A percentile compares a stretch with the other conserved stretches of the same genome.
phyloP scores from a whole-genome alignment of 768 basidiomycete species.

The Suillus bovinus region DNA sequence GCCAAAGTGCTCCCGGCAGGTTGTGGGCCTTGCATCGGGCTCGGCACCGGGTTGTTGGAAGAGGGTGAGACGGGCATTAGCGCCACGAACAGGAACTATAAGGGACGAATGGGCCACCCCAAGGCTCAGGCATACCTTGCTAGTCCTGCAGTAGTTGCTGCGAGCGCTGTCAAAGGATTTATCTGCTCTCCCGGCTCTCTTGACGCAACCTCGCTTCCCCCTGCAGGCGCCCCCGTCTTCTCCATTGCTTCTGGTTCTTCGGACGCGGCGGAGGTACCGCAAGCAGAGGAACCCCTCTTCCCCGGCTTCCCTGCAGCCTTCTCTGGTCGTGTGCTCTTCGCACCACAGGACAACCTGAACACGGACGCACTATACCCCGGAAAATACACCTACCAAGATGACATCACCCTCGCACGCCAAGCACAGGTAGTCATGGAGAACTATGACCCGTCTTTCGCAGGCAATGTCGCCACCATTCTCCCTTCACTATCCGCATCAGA shows the following conservation, averaged over 20 bases:
- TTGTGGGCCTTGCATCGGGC: slow-evolving; percentile 97
- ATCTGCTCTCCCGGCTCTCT: slow-evolving; percentile 82
- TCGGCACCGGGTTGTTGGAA: slow-evolving; percentile 89
- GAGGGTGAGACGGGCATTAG: slow-evolving; percentile 97
- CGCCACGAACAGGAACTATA: slow-evolving; percentile 98
- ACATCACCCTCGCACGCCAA: slow-evolving; percentile 92
- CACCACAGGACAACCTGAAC: slow-evolving; percentile 96
- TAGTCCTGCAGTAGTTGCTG: slow-evolving; percentile 95
- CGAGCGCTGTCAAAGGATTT: slow-evolving; percentile 89
- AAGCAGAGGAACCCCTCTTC: slow-evolving; percentile 62
- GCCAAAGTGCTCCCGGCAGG: slow-evolving; percentile 93
- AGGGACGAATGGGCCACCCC: slow-evolving; percentile 97
- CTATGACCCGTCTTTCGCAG: slow-evolving; percentile 89
- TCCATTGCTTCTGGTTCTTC: slow-evolving; percentile 42
- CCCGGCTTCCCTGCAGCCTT: slow-evolving; percentile 84
- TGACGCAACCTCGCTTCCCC: slow-evolving; percentile 52
- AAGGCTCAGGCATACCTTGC: slow-evolving; percentile 95
- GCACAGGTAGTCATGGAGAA: slow-evolving; percentile 99
- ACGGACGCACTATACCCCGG: slow-evolving; percentile 99
- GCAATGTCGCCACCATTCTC: slow-evolving; percentile 55
- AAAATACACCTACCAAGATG: slow-evolving; percentile 99
- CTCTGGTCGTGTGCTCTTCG: slow-evolving; percentile 84
- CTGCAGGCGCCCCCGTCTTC: slow-evolving; percentile 55
- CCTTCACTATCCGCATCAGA: slow-evolving; percentile 19
- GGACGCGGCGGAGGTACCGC: slow-evolving; percentile 25